These are phyloP conservation scores for Tuber brumale DNA, from an alignment of 495 filamentous ascomycete genomes.

Conservation along the genomic window DNA sequence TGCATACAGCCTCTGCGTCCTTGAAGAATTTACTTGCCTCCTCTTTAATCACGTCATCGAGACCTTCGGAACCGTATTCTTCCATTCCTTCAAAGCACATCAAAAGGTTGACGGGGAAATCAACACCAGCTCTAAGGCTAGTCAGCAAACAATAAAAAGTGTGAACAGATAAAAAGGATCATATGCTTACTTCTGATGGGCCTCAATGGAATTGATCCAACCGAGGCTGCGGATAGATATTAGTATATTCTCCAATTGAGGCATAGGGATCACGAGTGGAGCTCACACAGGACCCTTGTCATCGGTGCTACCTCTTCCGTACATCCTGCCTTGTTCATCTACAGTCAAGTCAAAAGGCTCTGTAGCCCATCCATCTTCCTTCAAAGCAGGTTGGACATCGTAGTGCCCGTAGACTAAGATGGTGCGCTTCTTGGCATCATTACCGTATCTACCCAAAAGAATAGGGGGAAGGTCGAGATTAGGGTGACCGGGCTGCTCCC, in stretches of 20 bases:
- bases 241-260: slow-evolving; percentile 2
- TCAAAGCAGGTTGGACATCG: slow-evolving; percentile 92
- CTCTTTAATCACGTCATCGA: slow-evolving; percentile 85
- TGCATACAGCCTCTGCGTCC: slow-evolving; percentile 93
- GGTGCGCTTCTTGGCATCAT: slow-evolving; percentile 81
- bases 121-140: slow-evolving; percentile 60
- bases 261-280: background rate
- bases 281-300: slow-evolving; percentile 86
- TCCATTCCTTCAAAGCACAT: slow-evolving; percentile 99
- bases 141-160: background rate
- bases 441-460: slow-evolving; percentile 83
- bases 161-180: background rate
- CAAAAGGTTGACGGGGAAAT: slow-evolving; percentile 93
- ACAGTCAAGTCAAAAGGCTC: slow-evolving; percentile 89
- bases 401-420: slow-evolving; percentile 98
- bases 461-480: slow-evolving; percentile 88
- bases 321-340: slow-evolving; percentile 82
- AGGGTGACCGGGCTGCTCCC: slow-evolving; percentile 83
- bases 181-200: slow-evolving; percentile 63
- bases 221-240: slow-evolving; percentile 52
- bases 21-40: slow-evolving; percentile 90
- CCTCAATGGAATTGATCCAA: slow-evolving; percentile 96
- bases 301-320: slow-evolving; percentile 88
- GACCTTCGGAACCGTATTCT: slow-evolving; percentile 93
- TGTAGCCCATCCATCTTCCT: slow-evolving; percentile 92